Percentiles rank a stretch among this genome's conserved stretches.
These are phyloP conservation scores for Xanthoconium purpureum DNA, from an alignment of 768 basidiomycete genomes.

Conservation along the genomic window DNA sequence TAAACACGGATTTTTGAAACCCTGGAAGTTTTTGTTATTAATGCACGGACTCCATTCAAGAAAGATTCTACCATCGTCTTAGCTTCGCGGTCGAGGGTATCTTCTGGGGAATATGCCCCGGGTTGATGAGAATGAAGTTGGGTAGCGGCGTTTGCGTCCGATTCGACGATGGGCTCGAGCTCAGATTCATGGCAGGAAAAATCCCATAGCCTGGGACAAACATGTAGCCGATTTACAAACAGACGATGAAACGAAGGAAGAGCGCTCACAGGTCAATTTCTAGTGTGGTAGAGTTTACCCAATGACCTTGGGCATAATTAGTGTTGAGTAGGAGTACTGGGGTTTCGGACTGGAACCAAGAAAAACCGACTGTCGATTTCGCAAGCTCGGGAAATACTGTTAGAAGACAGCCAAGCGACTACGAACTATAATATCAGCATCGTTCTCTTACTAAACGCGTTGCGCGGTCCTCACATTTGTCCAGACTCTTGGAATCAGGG, in stretches of 20 bases:
- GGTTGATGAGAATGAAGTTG: neutral
- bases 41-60: neutral
- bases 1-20: neutral
- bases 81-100: neutral
- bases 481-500: slow-evolving; percentile 25
- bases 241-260: neutral
- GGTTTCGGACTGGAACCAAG: slow-evolving; percentile 28
- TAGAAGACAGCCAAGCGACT: slow-evolving; percentile 24
- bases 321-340: slow-evolving; percentile 25
- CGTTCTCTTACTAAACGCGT: neutral
- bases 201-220: slow-evolving; percentile 21
- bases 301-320: slow-evolving; percentile 7
- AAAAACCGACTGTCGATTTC: slow-evolving; percentile 19
- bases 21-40: slow-evolving; percentile 12
- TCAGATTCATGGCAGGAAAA: slow-evolving; percentile 22
- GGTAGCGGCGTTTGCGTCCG: neutral
- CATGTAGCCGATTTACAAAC: neutral
- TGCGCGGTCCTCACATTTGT: slow-evolving; percentile 22
- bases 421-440: slow-evolving; percentile 1
- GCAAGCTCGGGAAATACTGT: slow-evolving; percentile 25
- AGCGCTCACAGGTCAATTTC: slow-evolving; percentile 21
- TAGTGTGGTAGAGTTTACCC: slow-evolving; percentile 20
- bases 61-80: slow-evolving; percentile 15
- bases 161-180: slow-evolving; percentile 11
- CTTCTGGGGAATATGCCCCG: neutral